Evolutionary conservation across 495 filamentous ascomycete genomes (phyloP).

Genomic region (Pseudoneurospora amorphoporcata): DNA sequence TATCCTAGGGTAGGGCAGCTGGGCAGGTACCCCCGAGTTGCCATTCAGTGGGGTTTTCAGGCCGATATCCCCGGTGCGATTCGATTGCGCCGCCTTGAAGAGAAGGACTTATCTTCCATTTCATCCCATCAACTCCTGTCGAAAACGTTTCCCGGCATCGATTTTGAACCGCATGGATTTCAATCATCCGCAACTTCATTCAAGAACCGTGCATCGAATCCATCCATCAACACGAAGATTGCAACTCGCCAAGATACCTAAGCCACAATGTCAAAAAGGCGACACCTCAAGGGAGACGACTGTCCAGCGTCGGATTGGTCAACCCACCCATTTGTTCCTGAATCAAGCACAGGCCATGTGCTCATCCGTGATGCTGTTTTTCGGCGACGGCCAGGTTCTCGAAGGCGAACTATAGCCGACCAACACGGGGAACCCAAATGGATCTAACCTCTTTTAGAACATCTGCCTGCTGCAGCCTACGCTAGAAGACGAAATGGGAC

Average conservation of each 20-base stretch:
- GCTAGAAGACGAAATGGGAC: background rate
- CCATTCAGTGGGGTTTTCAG: too few relatives aligned
- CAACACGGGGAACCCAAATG: background rate
- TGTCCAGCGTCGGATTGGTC: background rate
- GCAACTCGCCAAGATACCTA: background rate
- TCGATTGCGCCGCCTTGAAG: too few relatives aligned
- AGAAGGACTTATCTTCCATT: background rate
- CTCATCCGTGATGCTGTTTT: background rate
- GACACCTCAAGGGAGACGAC: background rate
- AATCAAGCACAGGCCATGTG: background rate
- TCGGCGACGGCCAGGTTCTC: background rate
- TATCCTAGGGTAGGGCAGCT: too few relatives aligned
- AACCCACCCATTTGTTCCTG: background rate
- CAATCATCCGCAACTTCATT: background rate
- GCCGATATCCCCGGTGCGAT: too few relatives aligned
- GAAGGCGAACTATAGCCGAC: background rate
- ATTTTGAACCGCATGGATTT: background rate
- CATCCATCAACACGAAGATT: background rate
- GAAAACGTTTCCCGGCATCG: background rate
- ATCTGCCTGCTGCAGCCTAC: background rate
- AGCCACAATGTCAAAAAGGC: background rate
- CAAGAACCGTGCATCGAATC: background rate
- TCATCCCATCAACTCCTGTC: background rate
- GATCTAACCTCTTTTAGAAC: background rate
- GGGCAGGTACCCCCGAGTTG: too few relatives aligned